phyloP scores from a whole-genome alignment of 768 basidiomycete species.

The Phanerochaete sordida region DNA sequence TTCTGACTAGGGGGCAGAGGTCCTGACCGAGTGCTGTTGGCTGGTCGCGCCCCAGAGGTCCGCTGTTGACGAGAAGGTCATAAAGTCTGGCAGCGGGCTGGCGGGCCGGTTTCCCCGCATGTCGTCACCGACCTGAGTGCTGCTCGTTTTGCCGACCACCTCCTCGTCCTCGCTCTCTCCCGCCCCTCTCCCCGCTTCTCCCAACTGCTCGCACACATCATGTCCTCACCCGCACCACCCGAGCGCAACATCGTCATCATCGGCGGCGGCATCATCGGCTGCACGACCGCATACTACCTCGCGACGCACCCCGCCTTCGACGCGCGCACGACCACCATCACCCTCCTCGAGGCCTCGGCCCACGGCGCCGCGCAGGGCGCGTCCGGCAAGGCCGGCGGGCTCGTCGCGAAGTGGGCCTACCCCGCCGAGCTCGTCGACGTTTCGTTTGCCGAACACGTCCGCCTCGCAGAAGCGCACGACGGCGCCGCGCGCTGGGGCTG shows the following conservation, averaged over 20 bases:
- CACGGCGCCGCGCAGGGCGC: constrained; percentile 72
- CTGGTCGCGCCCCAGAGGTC: too few relatives aligned
- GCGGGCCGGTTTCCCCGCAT: too few relatives aligned
- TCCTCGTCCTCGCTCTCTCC: neutral
- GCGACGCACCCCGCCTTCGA: constrained; percentile 51
- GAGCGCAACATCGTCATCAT: constrained; percentile 60
- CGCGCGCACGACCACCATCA: constrained; percentile 40
- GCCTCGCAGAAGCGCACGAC: constrained; percentile 63
- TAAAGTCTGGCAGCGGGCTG: too few relatives aligned
- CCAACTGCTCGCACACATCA: neutral
- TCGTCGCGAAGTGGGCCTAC: constrained; percentile 85
- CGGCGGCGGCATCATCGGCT: constrained; percentile 86
- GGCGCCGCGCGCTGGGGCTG: constrained; percentile 82
- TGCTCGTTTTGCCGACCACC: neutral
- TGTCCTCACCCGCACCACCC: neutral
- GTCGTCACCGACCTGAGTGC: neutral
- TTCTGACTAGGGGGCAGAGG: neutral
- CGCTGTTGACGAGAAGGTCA: too few relatives aligned
- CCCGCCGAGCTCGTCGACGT: constrained; percentile 65
- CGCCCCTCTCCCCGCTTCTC: neutral
- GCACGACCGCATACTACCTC: constrained; percentile 80
- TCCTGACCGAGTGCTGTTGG: neutral
- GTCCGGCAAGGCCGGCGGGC: constrained; percentile 81
- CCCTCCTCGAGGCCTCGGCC: constrained; percentile 68
- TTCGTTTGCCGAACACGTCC: constrained; percentile 73